phyloP scores from a whole-genome alignment of 495 filamentous ascomycete genomes.

The Neurospora sp. region DNA sequence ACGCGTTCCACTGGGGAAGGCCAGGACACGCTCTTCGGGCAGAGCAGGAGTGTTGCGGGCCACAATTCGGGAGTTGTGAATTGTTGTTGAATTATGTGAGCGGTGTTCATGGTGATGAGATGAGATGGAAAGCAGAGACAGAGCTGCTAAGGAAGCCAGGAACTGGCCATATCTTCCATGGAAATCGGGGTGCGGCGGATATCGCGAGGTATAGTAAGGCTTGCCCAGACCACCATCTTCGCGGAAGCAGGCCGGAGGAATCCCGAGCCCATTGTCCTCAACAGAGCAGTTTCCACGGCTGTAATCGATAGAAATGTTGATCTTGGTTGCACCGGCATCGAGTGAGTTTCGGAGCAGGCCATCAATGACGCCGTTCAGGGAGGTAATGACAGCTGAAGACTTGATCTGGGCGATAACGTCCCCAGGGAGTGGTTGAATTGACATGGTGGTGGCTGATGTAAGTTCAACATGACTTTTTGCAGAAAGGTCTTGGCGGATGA shows the following conservation, averaged over 20 bases:
- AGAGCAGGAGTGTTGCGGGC: slow-evolving; percentile 57
- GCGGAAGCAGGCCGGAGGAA: slow-evolving; percentile 59
- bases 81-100: slow-evolving; percentile 49
- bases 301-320: slow-evolving; percentile 68
- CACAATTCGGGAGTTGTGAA: slow-evolving; percentile 64
- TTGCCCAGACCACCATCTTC: slow-evolving; percentile 64
- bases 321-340: slow-evolving; percentile 63
- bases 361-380: slow-evolving; percentile 59
- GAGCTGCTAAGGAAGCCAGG: slow-evolving; percentile 62
- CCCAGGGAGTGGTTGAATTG: slow-evolving; percentile 61
- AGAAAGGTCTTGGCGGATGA: not conserved
- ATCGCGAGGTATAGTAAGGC: slow-evolving; percentile 74
- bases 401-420: slow-evolving; percentile 79
- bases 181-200: slow-evolving; percentile 27
- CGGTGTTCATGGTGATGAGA: slow-evolving; percentile 58
- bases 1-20: slow-evolving; percentile 60
- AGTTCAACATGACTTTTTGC: slow-evolving; percentile 8
- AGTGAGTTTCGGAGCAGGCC: slow-evolving; percentile 80
- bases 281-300: slow-evolving; percentile 67
- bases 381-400: slow-evolving; percentile 69
- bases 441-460: slow-evolving; percentile 27
- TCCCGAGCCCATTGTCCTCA: slow-evolving; percentile 82
- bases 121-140: slow-evolving; percentile 69
- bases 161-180: slow-evolving; percentile 70
- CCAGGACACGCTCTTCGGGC: slow-evolving; percentile 45